phyloP scores from a whole-genome alignment of 2,329 filamentous ascomycete species.

The Paramyrothecium sp. region DNA sequence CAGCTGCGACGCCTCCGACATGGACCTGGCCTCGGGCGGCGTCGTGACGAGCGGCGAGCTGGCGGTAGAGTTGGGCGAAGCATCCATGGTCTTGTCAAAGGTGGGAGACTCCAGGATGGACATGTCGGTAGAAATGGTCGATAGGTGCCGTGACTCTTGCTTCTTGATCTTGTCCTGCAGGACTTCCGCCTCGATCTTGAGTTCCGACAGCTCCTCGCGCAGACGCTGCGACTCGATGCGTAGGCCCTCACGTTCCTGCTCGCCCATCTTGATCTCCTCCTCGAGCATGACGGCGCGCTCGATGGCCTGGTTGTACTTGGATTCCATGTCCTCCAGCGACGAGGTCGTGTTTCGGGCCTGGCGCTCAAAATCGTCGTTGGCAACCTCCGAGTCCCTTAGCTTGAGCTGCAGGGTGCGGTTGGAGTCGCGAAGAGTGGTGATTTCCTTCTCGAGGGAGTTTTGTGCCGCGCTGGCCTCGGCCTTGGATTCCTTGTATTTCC shows the following conservation, averaged over 20 bases:
- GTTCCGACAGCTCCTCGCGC: conserved; percentile 85
- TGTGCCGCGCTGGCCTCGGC: conserved; percentile 82
- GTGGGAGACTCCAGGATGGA: conserved; percentile 66
- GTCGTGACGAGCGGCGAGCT: conserved; percentile 90
- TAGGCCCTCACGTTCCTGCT: conserved; percentile 85
- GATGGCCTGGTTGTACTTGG: conserved; percentile 93
- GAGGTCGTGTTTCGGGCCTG: conserved; percentile 95
- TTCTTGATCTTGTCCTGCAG: conserved; percentile 90
- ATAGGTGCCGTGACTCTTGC: conserved; percentile 56
- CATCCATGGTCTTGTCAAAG: conserved; percentile 68
- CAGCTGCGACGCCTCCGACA: conserved; percentile 56
- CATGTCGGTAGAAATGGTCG: conserved; percentile 60
- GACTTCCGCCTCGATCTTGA: conserved; percentile 94
- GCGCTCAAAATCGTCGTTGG: conserved; percentile 96
- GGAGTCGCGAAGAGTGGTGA: conserved; percentile 82
- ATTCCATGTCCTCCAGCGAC: conserved; percentile 93
- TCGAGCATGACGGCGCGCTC: conserved; percentile 92
- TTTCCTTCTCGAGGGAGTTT: conserved; percentile 87
- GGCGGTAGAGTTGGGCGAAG: conserved; percentile 79
- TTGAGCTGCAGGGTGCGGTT: conserved; percentile 80
- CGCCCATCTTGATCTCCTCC: conserved; percentile 86
- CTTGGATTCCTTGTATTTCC: conserved; percentile 96
- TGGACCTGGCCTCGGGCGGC: conserved; percentile 71
- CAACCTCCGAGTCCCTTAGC: conserved; percentile 92
- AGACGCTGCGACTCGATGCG: conserved; percentile 89